Conservation (phyloP, 2,329 filamentous ascomycete species). For the Zasmidium angulare region DNA sequence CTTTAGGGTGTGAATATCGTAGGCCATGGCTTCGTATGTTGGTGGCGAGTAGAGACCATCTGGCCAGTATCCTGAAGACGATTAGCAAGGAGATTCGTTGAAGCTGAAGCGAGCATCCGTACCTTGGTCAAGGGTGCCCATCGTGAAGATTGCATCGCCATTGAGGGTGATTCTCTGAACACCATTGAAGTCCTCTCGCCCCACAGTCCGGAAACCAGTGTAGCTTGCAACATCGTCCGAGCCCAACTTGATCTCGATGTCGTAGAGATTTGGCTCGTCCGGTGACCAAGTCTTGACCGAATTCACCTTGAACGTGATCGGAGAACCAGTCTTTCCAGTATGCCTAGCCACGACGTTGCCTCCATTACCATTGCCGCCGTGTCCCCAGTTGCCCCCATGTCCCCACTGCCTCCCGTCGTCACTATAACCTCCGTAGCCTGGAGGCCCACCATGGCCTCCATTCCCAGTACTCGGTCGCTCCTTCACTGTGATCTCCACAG, state of each 20-base stretch:
- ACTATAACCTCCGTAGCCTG: neutral
- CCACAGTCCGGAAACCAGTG: slow-evolving; percentile 67
- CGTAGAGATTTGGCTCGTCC: slow-evolving; percentile 62
- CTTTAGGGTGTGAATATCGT: slow-evolving; percentile 64
- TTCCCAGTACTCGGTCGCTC: slow-evolving; percentile 12
- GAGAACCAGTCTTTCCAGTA: slow-evolving; percentile 47
- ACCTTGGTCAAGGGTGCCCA: slow-evolving; percentile 69
- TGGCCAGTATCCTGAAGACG: slow-evolving; percentile 54
- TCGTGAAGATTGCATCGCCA: slow-evolving; percentile 66
- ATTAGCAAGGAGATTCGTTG: neutral
- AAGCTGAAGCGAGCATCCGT: slow-evolving; percentile 30
- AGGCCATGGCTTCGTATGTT: slow-evolving; percentile 66
- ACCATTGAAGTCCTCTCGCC: slow-evolving; percentile 56
- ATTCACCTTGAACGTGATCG: slow-evolving; percentile 57
- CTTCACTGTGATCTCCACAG: slow-evolving; percentile 17
- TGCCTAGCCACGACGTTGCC: slow-evolving; percentile 42
- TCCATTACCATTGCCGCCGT: neutral
- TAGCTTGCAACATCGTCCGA: slow-evolving; percentile 62
- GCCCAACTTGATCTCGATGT: slow-evolving; percentile 57
- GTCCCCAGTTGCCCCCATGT: slow-evolving; percentile 11
- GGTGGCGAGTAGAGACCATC: slow-evolving; percentile 68
- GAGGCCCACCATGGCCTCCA: neutral
- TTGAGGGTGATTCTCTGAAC: slow-evolving; percentile 64
- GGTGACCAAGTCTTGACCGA: slow-evolving; percentile 66
- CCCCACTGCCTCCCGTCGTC: too few species aligned